Evolutionary conservation across 306 rosid genomes (phyloP).

Genomic region (Cicer arietinum): DNA sequence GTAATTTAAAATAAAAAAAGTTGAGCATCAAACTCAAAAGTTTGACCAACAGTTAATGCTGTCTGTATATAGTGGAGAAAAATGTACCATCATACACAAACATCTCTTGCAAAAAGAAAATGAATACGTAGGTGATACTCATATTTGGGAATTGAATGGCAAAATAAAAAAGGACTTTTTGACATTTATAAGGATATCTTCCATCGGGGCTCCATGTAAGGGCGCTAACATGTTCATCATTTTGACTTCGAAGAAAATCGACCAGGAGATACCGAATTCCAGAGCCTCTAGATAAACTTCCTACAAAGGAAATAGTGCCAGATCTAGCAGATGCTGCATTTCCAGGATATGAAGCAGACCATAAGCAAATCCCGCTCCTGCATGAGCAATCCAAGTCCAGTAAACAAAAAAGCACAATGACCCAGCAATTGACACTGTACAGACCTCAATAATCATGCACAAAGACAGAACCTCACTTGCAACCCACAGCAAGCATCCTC

Average conservation of each 20-base stretch:
- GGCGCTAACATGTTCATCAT: slow-evolving; percentile 80
- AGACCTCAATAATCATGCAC: slow-evolving; percentile 34
- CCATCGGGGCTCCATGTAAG: slow-evolving; percentile 97
- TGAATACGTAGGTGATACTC: background rate
- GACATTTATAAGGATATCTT: slow-evolving; percentile 75
- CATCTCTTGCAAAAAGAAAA: slow-evolving; percentile 18
- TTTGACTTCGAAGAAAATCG: slow-evolving; percentile 76
- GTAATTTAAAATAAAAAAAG: slow-evolving; percentile 20
- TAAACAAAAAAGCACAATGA: slow-evolving; percentile 32
- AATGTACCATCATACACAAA: slow-evolving; percentile 12
- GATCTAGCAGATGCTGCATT: slow-evolving; percentile 84
- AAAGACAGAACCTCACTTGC: slow-evolving; percentile 76
- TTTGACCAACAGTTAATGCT: slow-evolving; percentile 3
- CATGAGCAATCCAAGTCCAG: slow-evolving; percentile 36
- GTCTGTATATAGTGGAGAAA: background rate
- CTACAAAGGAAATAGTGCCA: slow-evolving; percentile 73
- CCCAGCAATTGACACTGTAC: background rate
- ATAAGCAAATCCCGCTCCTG: slow-evolving; percentile 82
- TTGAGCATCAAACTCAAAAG: background rate
- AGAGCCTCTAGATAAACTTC: slow-evolving; percentile 83
- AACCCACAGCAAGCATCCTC: slow-evolving; percentile 74
- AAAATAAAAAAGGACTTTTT: slow-evolving; percentile 11
- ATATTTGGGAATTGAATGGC: slow-evolving; percentile 18
- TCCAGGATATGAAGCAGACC: slow-evolving; percentile 97
- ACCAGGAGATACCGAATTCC: slow-evolving; percentile 80